These are phyloP conservation scores for Plasmodium coatneyi DNA, from an alignment of 169 alveolate species.

Conservation along the genomic window DNA sequence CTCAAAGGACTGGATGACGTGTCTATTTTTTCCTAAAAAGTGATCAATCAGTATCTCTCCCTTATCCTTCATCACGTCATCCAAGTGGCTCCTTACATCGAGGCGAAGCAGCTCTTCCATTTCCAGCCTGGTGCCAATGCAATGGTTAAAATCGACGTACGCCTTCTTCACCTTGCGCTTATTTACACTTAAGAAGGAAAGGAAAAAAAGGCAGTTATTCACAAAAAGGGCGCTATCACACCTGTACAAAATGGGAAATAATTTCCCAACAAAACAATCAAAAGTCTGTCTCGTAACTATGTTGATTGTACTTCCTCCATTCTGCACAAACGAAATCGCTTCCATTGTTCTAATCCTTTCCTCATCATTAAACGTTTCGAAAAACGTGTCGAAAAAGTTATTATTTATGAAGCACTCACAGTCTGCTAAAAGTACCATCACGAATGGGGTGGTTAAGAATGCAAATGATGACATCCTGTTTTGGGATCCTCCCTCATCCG, in stretches of 20 bases:
- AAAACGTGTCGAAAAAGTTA: conserved; percentile 39
- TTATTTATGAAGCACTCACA: conserved; percentile 40
- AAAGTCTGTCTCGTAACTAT: conserved; percentile 27
- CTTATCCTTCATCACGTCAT: conserved; percentile 1
- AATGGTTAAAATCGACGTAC: background rate
- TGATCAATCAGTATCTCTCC: conserved; percentile 19
- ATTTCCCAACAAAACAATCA: conserved; percentile 18
- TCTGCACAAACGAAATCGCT: conserved; percentile 22
- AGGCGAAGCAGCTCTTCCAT: background rate
- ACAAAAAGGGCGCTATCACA: background rate
- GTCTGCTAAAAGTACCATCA: conserved; percentile 25
- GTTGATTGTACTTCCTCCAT: conserved; percentile 7
- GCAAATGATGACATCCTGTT: conserved; percentile 10
- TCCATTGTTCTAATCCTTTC: conserved; percentile 1
- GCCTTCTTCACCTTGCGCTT: background rate
- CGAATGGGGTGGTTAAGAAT: conserved; percentile 38
- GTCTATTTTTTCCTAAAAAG: conserved; percentile 33
- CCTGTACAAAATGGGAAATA: conserved; percentile 19
- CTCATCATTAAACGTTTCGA: conserved; percentile 18
- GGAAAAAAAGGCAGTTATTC: conserved; percentile 24
- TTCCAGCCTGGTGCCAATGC: background rate
- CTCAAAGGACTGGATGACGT: conserved; percentile 19
- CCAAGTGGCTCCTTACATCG: conserved; percentile 5
- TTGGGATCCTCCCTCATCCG: background rate
- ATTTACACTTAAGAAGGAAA: conserved; percentile 3